phyloP scores from a whole-genome alignment of 768 basidiomycete species.

The Ramaria sp. region DNA sequence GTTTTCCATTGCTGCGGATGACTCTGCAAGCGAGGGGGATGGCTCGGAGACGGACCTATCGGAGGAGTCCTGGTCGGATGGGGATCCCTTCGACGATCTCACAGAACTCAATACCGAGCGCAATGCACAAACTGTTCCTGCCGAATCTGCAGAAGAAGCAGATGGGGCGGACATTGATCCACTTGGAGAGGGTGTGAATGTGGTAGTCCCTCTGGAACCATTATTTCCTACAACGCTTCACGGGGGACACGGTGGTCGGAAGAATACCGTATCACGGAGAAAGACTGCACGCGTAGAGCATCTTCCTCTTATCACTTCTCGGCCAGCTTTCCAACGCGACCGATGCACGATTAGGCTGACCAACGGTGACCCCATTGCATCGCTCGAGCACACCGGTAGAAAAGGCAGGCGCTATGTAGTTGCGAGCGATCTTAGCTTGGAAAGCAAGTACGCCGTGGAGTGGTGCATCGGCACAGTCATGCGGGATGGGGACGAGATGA shows the following conservation, averaged over 20 bases:
- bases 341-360: constrained; percentile 82
- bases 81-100: constrained; percentile 55
- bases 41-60: constrained; percentile 36
- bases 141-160: constrained; percentile 29
- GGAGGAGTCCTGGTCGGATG: constrained; percentile 43
- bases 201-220: constrained; percentile 74
- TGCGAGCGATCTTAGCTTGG: constrained; percentile 90
- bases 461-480: constrained; percentile 97
- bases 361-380: constrained; percentile 65
- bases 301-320: constrained; percentile 52
- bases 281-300: constrained; percentile 56
- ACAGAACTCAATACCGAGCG: constrained; percentile 85
- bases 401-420: constrained; percentile 68
- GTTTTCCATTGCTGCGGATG: constrained; percentile 34
- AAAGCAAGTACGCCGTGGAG: constrained; percentile 89
- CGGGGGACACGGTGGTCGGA: constrained; percentile 21
- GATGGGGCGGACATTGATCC: constrained; percentile 55
- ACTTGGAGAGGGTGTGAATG: constrained; percentile 86
- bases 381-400: constrained; percentile 40
- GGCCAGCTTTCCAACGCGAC: constrained; percentile 84
- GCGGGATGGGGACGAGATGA: constrained; percentile 88
- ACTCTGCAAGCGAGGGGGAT: constrained; percentile 44
- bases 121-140: constrained; percentile 45
- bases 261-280: constrained; percentile 30
- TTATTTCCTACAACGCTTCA: constrained; percentile 72